These are phyloP conservation scores for Rhodotorula babjevae DNA, from an alignment of 768 basidiomycete genomes.

Conservation along the genomic window DNA sequence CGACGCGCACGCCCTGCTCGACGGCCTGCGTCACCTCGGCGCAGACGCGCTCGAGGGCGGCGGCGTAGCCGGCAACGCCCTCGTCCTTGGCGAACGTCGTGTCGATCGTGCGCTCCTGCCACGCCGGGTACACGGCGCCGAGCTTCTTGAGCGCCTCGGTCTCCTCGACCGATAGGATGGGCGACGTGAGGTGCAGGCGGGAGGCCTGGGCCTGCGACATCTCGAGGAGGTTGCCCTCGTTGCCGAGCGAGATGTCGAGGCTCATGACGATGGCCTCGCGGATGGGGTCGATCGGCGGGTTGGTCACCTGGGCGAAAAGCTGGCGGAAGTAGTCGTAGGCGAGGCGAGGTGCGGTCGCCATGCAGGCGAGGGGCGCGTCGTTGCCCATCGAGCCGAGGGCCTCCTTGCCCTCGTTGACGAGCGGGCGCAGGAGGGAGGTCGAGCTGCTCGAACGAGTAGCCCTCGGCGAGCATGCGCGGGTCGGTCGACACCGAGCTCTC, in stretches of 20 bases:
- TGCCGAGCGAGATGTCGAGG: slow-evolving; percentile 81
- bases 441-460: slow-evolving; percentile 93
- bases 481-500: slow-evolving; percentile 74
- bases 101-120: slow-evolving; percentile 94
- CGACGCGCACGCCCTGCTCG: slow-evolving; percentile 79
- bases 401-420: slow-evolving; percentile 79
- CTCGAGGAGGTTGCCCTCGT: slow-evolving; percentile 93
- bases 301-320: slow-evolving; percentile 97
- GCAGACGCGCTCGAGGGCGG: slow-evolving; percentile 82
- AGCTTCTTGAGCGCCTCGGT: slow-evolving; percentile 95
- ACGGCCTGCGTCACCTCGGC: slow-evolving; percentile 86
- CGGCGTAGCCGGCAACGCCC: slow-evolving; percentile 84
- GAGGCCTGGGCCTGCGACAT: slow-evolving; percentile 93
- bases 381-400: slow-evolving; percentile 99
- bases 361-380: slow-evolving; percentile 89
- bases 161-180: slow-evolving; percentile 87
- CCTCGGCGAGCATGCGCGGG: slow-evolving; percentile 86
- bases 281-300: slow-evolving; percentile 97
- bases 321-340: slow-evolving; percentile 98
- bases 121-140: slow-evolving; percentile 56
- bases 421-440: slow-evolving; percentile 91
- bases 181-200: slow-evolving; percentile 85
- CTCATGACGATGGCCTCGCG: slow-evolving; percentile 89
- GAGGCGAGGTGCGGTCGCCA: slow-evolving; percentile 86
- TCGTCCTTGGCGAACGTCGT: slow-evolving; percentile 93